These are phyloP conservation scores for Musa balbisiana DNA, from an alignment of 202 grass and related monocot genomes.

Conservation along the genomic window DNA sequence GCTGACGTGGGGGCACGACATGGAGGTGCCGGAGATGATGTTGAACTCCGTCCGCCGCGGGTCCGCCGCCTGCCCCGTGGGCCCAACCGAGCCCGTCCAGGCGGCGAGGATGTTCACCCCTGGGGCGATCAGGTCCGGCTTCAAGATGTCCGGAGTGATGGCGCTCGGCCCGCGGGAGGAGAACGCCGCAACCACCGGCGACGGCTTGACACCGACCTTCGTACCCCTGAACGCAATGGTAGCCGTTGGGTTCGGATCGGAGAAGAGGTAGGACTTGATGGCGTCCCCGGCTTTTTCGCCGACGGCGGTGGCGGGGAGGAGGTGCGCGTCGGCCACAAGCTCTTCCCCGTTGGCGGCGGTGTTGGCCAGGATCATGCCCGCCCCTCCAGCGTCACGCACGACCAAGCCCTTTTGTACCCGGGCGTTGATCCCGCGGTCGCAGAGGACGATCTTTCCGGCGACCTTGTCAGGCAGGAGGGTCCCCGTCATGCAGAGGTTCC, in stretches of 20 bases:
- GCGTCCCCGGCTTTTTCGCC: conserved; percentile 62
- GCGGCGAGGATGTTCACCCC: conserved; percentile 89
- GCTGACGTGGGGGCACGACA: conserved; percentile 96
- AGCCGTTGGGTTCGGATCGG: conserved; percentile 57
- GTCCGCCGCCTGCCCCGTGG: conserved; percentile 52
- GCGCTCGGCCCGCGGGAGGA: conserved; percentile 78
- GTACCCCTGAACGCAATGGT: conserved; percentile 69
- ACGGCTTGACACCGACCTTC: conserved; percentile 62
- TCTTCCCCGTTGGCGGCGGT: conserved; percentile 79
- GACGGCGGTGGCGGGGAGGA: conserved; percentile 60
- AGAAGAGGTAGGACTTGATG: conserved; percentile 47
- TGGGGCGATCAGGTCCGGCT: conserved; percentile 82
- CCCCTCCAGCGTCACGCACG: conserved; percentile 64
- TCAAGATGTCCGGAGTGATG: conserved; percentile 59
- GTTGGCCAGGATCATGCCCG: conserved; percentile 82
- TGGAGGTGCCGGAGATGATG: conserved; percentile 94
- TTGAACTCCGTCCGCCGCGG: conserved; percentile 60
- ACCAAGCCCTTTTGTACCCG: conserved; percentile 82
- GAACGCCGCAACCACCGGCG: conserved; percentile 88
- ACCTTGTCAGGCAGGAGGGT: conserved; percentile 79
- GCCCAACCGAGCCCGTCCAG: conserved; percentile 64
- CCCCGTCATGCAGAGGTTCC: conserved; percentile 78
- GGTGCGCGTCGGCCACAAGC: conserved; percentile 77
- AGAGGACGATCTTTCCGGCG: conserved; percentile 80
- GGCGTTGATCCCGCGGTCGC: conserved; percentile 82